A percentile compares a stretch with the other conserved stretches of the same genome.
phyloP scores from a whole-genome alignment of 495 filamentous ascomycete species.

The Zalerion maritima region DNA sequence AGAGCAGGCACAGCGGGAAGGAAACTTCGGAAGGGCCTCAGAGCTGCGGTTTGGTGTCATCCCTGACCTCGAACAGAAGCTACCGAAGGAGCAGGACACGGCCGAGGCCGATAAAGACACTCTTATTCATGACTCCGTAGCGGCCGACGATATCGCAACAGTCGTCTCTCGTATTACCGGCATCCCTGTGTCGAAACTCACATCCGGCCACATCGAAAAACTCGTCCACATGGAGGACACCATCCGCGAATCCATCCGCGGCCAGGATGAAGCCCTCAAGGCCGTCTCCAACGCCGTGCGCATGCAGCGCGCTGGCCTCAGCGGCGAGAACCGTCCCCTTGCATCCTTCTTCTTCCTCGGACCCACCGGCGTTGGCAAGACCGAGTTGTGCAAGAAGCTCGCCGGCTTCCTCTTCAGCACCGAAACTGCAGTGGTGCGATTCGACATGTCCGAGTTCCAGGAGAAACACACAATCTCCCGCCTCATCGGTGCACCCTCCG shows the following conservation, averaged over 20 bases:
- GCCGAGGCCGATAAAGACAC: conserved; percentile 31
- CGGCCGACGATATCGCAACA: conserved; percentile 78
- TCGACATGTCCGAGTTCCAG: conserved; percentile 97
- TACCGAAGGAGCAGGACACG: conserved; percentile 59
- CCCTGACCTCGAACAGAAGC: conserved; percentile 57
- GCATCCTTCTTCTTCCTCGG: conserved; percentile 97
- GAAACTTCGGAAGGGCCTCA: conserved; percentile 80
- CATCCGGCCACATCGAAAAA: conserved; percentile 83
- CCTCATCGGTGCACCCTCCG: conserved; percentile 82
- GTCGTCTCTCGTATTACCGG: conserved; percentile 87
- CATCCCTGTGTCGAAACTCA: conserved; percentile 81
- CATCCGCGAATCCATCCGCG: conserved; percentile 68
- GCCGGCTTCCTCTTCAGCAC: conserved; percentile 87
- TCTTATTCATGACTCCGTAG: conserved; percentile 84
- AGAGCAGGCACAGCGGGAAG: conserved; percentile 73
- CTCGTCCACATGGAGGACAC: conserved; percentile 90
- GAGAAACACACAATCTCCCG: conserved; percentile 93
- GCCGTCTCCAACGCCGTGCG: conserved; percentile 87
- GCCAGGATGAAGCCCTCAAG: conserved; percentile 84
- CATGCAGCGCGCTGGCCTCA: conserved; percentile 85
- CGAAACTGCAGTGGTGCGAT: conserved; percentile 75
- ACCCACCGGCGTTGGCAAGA: conserved; percentile 93
- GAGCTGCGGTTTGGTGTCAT: conserved; percentile 80
- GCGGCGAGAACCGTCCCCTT: conserved; percentile 77
- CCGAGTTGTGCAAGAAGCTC: conserved; percentile 92